Conservation (phyloP, 192 early-diverging fungal species). For the Umbelopsis vinacea region DNA sequence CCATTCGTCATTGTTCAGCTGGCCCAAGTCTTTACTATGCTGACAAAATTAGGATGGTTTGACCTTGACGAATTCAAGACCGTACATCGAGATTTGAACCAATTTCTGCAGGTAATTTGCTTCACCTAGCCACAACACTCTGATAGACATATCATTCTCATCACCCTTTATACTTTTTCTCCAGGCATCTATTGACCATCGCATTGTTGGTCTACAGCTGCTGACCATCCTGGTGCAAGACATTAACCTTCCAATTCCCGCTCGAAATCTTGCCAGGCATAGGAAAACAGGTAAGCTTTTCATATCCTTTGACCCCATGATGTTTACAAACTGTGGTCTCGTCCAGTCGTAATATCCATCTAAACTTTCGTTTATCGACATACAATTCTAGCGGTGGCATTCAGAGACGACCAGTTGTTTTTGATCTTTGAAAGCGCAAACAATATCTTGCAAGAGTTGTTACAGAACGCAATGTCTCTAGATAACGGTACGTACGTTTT, state of each 20-base stretch:
- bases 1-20: conserved; percentile 63
- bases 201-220: conserved; percentile 69
- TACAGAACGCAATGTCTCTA: conserved; percentile 43
- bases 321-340: too few relatives aligned
- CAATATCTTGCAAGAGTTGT: conserved; percentile 46
- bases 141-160: too few relatives aligned
- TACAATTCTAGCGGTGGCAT: conserved; percentile 42
- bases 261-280: conserved; percentile 67
- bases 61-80: conserved; percentile 70
- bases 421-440: conserved; percentile 38
- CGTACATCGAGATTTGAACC: conserved; percentile 53
- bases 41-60: conserved; percentile 76
- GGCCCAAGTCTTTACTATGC: conserved; percentile 62
- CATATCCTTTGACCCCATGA: not conserved
- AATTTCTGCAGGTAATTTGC: conserved; percentile 61
- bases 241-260: conserved; percentile 67
- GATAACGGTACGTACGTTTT: conserved; percentile 44
- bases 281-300: conserved; percentile 65
- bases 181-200: conserved; percentile 58
- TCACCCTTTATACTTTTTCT: too few relatives aligned
- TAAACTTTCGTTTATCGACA: not conserved
- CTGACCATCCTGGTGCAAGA: conserved; percentile 71
- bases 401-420: conserved; percentile 48
- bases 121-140: not conserved
- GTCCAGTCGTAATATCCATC: too few relatives aligned